Base-by-base conservation (phyloP, 208 protist species). In the Wallacemonas rigidus region DNA sequence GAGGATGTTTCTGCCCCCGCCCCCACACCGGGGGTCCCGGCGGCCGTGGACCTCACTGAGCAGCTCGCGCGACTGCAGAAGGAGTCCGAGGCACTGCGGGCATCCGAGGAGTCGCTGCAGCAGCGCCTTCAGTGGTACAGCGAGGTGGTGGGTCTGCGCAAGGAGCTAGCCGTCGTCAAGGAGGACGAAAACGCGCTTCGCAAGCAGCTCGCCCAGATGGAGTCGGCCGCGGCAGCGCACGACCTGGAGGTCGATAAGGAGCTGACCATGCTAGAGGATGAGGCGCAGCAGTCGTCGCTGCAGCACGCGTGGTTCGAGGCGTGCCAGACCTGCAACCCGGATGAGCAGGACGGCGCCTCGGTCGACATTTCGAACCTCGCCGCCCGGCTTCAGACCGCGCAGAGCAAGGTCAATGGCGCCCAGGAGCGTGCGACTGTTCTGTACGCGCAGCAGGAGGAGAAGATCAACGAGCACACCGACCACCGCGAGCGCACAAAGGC, bases 391-490 rank as follows among this genome's bases (percentile, higher is more conserved):
- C 63, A 75, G 12, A 81, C 72, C 1, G 83, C 80, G 12, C 63
- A 44, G 35, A 71, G 77, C 36, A 79, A 76, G 73, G 79, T 87
- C 36, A 53, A 56, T 12, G 65, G 43, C 38, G 69, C 81, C 38
- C 75, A 68, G 56, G 75, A 71, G 58, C 80, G 70, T 61, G 86
- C 76, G 3, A 80, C 80, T n/a, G 60, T 55, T 35, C 69, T 93
- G 36, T 86, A 89, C 64, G 56, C 56, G 2, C 41, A 84, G 45
- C 86, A 85, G 80, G 84, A 92, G 75, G 85, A 75, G 68, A 63
- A 81, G 54, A 86, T 93, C 65, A 92, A 92, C 79, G 68, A 79
- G 54, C 87, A 88, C 58, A 92, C 90, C 36, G 87, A 92, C 74
- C 75, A 71, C 69, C 83, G 84, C 68, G 90, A 93, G 77, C 76